Evolutionary conservation across 2,329 filamentous ascomycete genomes (phyloP), one percentile per base, ranked within the genome.

Genomic region (Sarocladium oryzae): DNA sequence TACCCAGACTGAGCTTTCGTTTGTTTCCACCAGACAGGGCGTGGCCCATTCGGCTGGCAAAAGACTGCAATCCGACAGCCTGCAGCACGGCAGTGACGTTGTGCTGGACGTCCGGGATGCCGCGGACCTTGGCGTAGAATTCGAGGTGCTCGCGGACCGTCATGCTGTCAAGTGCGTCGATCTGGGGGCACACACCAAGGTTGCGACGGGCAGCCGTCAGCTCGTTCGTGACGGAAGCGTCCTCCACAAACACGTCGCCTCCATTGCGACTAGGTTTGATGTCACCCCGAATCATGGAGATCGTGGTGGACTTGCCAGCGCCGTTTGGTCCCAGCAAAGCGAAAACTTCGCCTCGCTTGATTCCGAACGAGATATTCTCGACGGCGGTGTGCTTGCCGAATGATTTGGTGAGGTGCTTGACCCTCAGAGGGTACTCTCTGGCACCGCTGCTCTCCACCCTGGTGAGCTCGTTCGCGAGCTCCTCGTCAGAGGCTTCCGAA

Each of bases 21-120:
- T 95, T 95, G 70, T 96, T 96, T 26, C 92, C 92, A 8, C 92
- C 91, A 0, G 87, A 92, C 0, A 96, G 77, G 41, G 87, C 86
- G 51, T 79, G 77, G 0, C 88, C 91, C 78, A 92, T 89, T 23
- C 89, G 81, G 7, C 81, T 75, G 2, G 79, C 73, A 69, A 90
- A 95, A 0, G 78, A 75, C 6, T 76, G 69, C 0, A 96, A 75
- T 0, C 90, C 89, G 1, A 96, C 90, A 1, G 90, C 90, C 32
- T 78, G 73, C n/a, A 96, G 74, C 4, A 96, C 82, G 26, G 87
- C 84, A 1, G 74, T 70, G 1, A 96, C 89, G 57, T 96, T 95
- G 66, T 89, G 79, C 16, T 85, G 74, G 2, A 93, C 75, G 56
- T 92, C 79, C 0, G 78, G 67, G 8, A 96, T 84, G 32, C 92